A percentile compares a stretch with the other conserved stretches of the same genome.
These are phyloP conservation scores for Chalaropsis ovoidea DNA, from an alignment of 2,329 filamentous ascomycete species.

Conservation along the genomic window DNA sequence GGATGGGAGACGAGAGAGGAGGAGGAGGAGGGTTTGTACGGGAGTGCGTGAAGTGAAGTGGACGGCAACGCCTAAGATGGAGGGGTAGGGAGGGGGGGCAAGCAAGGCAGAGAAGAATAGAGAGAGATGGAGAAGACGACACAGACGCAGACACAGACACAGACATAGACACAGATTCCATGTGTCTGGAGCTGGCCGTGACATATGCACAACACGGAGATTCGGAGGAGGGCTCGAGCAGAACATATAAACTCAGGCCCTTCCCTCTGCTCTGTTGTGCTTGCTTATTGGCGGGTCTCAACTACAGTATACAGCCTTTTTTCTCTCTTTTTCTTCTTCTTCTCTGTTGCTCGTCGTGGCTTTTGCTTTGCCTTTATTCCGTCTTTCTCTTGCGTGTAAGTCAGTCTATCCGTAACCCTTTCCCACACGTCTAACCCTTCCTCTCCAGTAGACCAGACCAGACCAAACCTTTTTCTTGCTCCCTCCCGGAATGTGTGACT, in stretches of 20 bases:
- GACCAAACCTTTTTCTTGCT: not conserved
- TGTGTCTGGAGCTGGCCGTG: not conserved
- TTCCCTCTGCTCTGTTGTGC: not conserved
- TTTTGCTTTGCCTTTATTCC: not conserved
- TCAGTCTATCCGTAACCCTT: not conserved
- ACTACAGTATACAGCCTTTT: too few species aligned
- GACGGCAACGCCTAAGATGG: not conserved
- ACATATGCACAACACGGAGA: not conserved
- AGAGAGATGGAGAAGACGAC: not conserved
- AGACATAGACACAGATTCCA: not conserved
- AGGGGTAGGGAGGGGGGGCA: not conserved
- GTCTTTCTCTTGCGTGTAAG: not conserved
- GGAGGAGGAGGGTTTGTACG: not conserved
- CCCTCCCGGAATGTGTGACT: conserved; percentile 45
- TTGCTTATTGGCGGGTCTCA: not conserved
- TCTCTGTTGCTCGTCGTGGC: not conserved
- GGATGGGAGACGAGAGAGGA: not conserved
- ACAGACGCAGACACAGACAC: not conserved
- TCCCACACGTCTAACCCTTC: not conserved
- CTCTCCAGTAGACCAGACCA: not conserved
- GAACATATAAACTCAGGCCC: conserved; percentile 11
- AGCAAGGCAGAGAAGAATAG: not conserved
- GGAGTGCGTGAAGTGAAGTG: conserved; percentile 1
- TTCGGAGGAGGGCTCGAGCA: conserved; percentile 1
- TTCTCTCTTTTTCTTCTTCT: not conserved